Evolutionary conservation across 495 filamentous ascomycete genomes (phyloP).

Genomic region (Barbatosphaeria neglecta): DNA sequence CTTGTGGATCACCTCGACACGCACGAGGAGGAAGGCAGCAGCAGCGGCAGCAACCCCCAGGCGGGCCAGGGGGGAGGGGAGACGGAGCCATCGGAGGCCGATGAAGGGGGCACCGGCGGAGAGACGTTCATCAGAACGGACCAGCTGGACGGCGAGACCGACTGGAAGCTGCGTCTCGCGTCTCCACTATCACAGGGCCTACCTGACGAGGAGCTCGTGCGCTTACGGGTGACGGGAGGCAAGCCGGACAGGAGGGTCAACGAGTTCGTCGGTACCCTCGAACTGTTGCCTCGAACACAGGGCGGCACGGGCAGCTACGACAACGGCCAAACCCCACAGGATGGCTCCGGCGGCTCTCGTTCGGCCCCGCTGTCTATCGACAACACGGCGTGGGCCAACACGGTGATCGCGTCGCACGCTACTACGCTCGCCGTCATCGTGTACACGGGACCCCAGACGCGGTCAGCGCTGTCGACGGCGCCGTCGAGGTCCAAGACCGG

Average conservation of each 20-base stretch:
- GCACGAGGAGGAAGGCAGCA: constrained; percentile 8
- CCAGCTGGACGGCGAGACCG: constrained; percentile 95
- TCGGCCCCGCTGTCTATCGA: constrained; percentile 79
- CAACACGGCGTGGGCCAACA: constrained; percentile 98
- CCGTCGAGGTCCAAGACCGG: constrained; percentile 86
- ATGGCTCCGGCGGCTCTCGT: constrained; percentile 17
- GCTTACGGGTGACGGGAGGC: constrained; percentile 68
- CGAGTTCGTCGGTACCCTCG: constrained; percentile 79
- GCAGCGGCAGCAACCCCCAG: constrained; percentile 15
- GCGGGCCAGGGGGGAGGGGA: neutral
- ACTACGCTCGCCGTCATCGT: constrained; percentile 78
- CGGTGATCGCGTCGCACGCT: constrained; percentile 85
- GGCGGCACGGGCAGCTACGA: constrained; percentile 14
- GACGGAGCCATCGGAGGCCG: constrained; percentile 3
- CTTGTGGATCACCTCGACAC: constrained; percentile 32
- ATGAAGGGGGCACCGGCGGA: constrained; percentile 38
- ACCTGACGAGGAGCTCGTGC: constrained; percentile 52
- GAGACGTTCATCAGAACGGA: constrained; percentile 97
- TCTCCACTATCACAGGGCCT: constrained; percentile 72
- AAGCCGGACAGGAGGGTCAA: constrained; percentile 88
- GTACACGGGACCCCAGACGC: constrained; percentile 90
- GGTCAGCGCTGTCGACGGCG: constrained; percentile 87
- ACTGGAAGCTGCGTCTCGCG: constrained; percentile 92
- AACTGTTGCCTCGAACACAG: constrained; percentile 38
- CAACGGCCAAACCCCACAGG: constrained; percentile 14